A percentile compares a stretch with the other conserved stretches of the same genome.
phyloP scores from a whole-genome alignment of 2,329 filamentous ascomycete genomes.

The Magnaporthiopsis poae region DNA sequence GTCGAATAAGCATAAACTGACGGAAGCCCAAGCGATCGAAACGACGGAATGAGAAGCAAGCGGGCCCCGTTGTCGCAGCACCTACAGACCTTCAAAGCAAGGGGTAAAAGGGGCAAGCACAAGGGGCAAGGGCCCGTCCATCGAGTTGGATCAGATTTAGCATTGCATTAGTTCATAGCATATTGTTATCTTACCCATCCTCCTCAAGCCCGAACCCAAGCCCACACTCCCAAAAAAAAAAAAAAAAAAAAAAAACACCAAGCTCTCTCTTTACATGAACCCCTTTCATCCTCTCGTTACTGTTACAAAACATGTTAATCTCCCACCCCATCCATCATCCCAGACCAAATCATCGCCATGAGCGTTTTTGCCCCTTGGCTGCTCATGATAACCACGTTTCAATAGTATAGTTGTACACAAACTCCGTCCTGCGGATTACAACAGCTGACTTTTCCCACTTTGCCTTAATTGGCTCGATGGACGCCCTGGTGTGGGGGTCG shows the following conservation, averaged over 20 bases:
- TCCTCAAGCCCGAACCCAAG: neutral
- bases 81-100: too few relatives aligned
- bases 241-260: neutral
- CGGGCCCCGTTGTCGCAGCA: too few relatives aligned
- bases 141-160: neutral
- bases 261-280: neutral
- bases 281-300: neutral
- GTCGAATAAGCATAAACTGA: too few relatives aligned
- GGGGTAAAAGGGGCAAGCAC: too few relatives aligned
- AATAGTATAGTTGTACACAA: neutral
- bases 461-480: neutral
- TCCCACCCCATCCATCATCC: neutral
- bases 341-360: neutral
- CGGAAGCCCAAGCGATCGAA: neutral
- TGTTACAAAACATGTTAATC: neutral
- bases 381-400: neutral
- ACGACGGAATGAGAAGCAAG: neutral
- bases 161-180: constrained; percentile 2
- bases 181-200: neutral
- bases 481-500: neutral
- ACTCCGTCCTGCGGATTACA: neutral
- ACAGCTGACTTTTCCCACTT: too few relatives aligned
- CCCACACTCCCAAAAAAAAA: neutral
- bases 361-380: neutral
- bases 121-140: neutral